Evolutionary conservation across 2,329 filamentous ascomycete genomes (phyloP).

Genomic region (Zasmidium cellare): DNA sequence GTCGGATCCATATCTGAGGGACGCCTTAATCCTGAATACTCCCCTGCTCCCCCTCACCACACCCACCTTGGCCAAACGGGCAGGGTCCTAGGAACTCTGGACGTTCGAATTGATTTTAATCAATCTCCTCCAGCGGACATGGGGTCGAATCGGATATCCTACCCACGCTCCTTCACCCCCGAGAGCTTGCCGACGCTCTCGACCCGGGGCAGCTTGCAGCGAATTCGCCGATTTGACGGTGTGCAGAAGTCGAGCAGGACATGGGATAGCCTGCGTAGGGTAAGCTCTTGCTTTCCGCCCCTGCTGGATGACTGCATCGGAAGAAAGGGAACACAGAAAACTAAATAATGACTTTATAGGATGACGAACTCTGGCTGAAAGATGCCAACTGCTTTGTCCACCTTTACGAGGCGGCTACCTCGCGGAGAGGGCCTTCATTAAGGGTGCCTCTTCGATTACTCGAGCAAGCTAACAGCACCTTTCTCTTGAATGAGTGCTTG

Average conservation of each 20-base stretch:
- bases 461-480: slow-evolving; percentile 58
- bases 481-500: slow-evolving; percentile 56
- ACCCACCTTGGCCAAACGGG: background rate
- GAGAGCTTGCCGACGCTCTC: background rate
- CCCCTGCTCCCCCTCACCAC: background rate
- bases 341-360: slow-evolving; percentile 56
- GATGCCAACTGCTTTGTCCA: slow-evolving; percentile 70
- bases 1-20: background rate
- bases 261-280: slow-evolving; percentile 21
- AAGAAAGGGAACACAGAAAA: background rate
- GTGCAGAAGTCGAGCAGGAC: slow-evolving; percentile 13
- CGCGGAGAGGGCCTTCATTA: slow-evolving; percentile 66
- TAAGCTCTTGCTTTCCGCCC: background rate
- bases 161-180: background rate
- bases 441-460: slow-evolving; percentile 62
- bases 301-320: background rate
- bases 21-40: background rate
- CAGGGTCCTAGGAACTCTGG: background rate
- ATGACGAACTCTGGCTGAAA: slow-evolving; percentile 68
- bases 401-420: slow-evolving; percentile 66
- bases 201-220: background rate
- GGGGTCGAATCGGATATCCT: background rate
- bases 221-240: slow-evolving; percentile 18
- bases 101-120: background rate
- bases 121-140: background rate